Evolutionary conservation across 2,329 filamentous ascomycete species (phyloP), one percentile per base, ranked within the genome.

Genomic region (Drechslerella stenobrocha): DNA sequence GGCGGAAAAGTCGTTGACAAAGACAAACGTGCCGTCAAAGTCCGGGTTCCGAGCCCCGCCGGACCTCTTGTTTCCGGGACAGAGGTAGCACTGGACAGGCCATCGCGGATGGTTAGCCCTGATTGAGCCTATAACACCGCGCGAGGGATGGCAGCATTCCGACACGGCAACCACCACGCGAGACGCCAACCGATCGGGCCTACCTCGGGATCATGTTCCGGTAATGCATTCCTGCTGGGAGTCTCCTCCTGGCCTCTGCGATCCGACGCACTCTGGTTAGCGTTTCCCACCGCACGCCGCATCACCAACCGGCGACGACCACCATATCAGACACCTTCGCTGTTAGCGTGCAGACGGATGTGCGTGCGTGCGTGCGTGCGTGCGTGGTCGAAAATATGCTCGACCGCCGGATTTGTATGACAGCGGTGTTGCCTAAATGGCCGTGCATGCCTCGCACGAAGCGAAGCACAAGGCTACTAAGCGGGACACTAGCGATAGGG

Each of bases 1-100:
- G 1, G 93, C 93, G 74, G 90, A 95, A 78, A 93, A 98, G 76
- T 98, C 93, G 74, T 98, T 98, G 72, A 97, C 88, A 74, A 98
- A 98, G 35, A 92, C 87, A 75, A 95, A 97, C 0, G 90, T 95
- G 74, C 84, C 84, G 52, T 88, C 82, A 75, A 97, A 98, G 55
- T 88, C 81, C 0, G 93, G 92, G 74, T 98, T 98, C 66, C 77
- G 76, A 74, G 93, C 90, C 57, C 93, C 93, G 73, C 90, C 85
- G 2, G 93, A 93, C 59, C 93, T 87, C 71, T 87, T 81, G 76
- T 98, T 98, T 34, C 90, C 85, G 0, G 93, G 93, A 75, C 93
- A 98, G 7, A 98, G 82, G 77, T 97, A 98, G 78, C 93, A 98
- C 82, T 92, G 50, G 9, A 23, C n/a, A 2, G 6, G 30, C 42